A percentile compares a stretch with the other conserved stretches of the same genome.
These are phyloP conservation scores for Emmonsia crescens DNA, from an alignment of 2,329 filamentous ascomycete genomes.

Conservation along the genomic window DNA sequence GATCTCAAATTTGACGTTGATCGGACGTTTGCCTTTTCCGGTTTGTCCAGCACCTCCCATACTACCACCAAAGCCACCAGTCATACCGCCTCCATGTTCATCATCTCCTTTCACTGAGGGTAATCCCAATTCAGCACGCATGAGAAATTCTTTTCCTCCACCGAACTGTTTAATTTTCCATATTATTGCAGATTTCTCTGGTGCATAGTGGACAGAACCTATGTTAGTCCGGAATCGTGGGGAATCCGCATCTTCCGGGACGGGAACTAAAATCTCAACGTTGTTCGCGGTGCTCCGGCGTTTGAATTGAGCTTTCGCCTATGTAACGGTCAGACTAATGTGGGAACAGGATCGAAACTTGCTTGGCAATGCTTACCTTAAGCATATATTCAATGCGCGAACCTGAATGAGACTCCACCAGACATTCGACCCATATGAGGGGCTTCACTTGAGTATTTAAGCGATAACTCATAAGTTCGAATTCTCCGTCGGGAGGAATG, in stretches of 20 bases:
- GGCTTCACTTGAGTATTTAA: constrained; percentile 98
- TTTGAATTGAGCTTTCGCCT: constrained; percentile 94
- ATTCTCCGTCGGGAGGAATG: constrained; percentile 95
- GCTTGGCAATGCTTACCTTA: constrained; percentile 45
- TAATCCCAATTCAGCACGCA: constrained; percentile 90
- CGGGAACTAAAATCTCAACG: constrained; percentile 93
- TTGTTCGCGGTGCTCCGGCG: constrained; percentile 96
- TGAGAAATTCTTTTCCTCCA: constrained; percentile 95
- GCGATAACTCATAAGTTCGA: constrained; percentile 98
- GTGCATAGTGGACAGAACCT: constrained; percentile 91
- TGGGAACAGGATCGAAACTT: not conserved
- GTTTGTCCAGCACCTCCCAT: constrained; percentile 78
- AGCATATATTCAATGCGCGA: constrained; percentile 98
- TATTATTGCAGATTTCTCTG: constrained; percentile 92
- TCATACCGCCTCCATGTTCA: constrained; percentile 94
- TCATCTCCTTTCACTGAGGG: constrained; percentile 92
- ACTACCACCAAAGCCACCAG: constrained; percentile 88
- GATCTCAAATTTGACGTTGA: constrained; percentile 99
- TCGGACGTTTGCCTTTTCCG: constrained; percentile 86
- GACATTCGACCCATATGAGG: constrained; percentile 96
- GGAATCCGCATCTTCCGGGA: constrained; percentile 92
- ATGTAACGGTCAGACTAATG: not conserved
- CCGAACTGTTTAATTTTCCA: constrained; percentile 99
- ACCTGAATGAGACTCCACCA: constrained; percentile 91
- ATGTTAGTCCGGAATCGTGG: constrained; percentile 97